phyloP scores from a whole-genome alignment of 2,329 filamentous ascomycete species.

The Pseudocercospora musae region DNA sequence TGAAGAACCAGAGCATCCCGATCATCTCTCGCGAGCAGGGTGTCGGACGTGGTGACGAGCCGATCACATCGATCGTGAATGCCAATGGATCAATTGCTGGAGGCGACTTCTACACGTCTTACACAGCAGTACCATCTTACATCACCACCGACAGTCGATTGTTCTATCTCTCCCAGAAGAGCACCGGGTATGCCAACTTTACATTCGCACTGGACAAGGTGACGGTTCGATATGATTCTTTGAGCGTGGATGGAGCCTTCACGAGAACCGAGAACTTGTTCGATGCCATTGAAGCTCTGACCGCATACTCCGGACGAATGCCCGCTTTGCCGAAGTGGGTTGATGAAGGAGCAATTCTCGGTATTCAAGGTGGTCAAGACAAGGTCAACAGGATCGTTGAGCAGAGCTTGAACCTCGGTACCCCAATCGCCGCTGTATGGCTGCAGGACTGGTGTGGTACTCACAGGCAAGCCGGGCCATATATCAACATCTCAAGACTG shows the following conservation, averaged over 20 bases:
- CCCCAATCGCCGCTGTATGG: slow-evolving; percentile 38
- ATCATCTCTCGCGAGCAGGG: slow-evolving; percentile 32
- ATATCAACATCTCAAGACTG: slow-evolving; percentile 36
- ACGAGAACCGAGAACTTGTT: slow-evolving; percentile 29
- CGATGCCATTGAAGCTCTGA: slow-evolving; percentile 35
- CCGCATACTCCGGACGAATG: slow-evolving; percentile 37
- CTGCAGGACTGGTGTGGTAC: slow-evolving; percentile 40
- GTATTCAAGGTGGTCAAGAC: slow-evolving; percentile 38
- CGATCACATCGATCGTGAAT: slow-evolving; percentile 27
- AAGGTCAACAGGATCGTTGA: slow-evolving; percentile 38
- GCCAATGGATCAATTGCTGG: slow-evolving; percentile 29
- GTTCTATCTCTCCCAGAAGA: slow-evolving; percentile 33
- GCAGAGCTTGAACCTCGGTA: slow-evolving; percentile 30
- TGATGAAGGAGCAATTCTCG: slow-evolving; percentile 36
- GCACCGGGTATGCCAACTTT: slow-evolving; percentile 35
- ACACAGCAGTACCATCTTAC: slow-evolving; percentile 35
- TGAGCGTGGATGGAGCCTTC: slow-evolving; percentile 27
- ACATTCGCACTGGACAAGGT: slow-evolving; percentile 30
- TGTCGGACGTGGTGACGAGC: slow-evolving; percentile 31
- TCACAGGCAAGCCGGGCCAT: slow-evolving; percentile 35
- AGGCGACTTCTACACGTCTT: slow-evolving; percentile 35
- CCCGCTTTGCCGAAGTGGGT: slow-evolving; percentile 34
- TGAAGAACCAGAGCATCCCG: slow-evolving; percentile 31
- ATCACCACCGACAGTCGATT: slow-evolving; percentile 33
- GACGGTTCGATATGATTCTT: slow-evolving; percentile 25